Conservation (phyloP, 2,329 filamentous ascomycete genomes). For the Dendrostoma leiphaemia region DNA sequence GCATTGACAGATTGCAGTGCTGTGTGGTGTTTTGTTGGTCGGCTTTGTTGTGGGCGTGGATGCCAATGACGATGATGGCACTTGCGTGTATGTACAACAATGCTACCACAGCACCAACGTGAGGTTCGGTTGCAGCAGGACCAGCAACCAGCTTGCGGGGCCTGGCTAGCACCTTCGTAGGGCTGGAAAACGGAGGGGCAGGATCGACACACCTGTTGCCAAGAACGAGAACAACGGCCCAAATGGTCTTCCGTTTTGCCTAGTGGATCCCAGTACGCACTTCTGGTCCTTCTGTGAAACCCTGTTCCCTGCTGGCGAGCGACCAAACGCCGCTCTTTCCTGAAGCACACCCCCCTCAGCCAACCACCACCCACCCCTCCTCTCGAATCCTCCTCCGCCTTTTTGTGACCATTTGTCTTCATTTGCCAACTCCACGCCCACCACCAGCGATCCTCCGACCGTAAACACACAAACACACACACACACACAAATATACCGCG, state of each 20-base stretch:
- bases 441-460: neutral
- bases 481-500: neutral
- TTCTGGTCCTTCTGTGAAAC: slow-evolving; percentile 1
- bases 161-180: neutral
- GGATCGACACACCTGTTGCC: neutral
- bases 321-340: neutral
- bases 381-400: neutral
- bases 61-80: too few species aligned
- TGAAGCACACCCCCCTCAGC: neutral
- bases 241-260: slow-evolving; percentile 3
- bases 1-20: too few species aligned
- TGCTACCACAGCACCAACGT: too few species aligned
- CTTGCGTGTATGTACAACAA: too few species aligned
- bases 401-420: neutral
- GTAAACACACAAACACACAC: neutral
- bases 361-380: neutral
- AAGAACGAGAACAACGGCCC: too few species aligned
- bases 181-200: slow-evolving; percentile 2
- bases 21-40: too few species aligned
- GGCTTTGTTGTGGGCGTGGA: too few species aligned
- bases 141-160: too few species aligned
- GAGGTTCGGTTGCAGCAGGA: too few species aligned
- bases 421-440: neutral
- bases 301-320: neutral
- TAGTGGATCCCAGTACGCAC: neutral